These are phyloP conservation scores for Clarireedia hainanense DNA, from an alignment of 2,329 filamentous ascomycete species.

Conservation along the genomic window DNA sequence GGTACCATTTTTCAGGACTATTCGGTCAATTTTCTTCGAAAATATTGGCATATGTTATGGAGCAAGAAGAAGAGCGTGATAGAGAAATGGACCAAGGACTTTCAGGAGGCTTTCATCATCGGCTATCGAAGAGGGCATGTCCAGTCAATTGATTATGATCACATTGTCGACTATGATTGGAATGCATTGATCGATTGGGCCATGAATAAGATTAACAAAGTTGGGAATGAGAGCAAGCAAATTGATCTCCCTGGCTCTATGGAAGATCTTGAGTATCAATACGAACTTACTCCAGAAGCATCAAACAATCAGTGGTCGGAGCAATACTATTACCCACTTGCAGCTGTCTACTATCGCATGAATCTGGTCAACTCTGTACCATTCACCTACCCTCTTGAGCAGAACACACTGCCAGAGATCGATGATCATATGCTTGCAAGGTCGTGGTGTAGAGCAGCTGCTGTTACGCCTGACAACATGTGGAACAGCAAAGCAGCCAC, in stretches of 20 bases:
- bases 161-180: conserved; percentile 63
- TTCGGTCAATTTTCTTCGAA: conserved; percentile 43
- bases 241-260: conserved; percentile 42
- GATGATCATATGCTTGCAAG: conserved; percentile 37
- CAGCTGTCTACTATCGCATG: conserved; percentile 35
- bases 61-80: conserved; percentile 46
- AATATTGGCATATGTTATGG: conserved; percentile 46
- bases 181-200: conserved; percentile 58
- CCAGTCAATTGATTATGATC: conserved; percentile 53
- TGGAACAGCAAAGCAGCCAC: conserved; percentile 43
- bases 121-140: conserved; percentile 59
- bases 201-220: conserved; percentile 31
- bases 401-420: conserved; percentile 12
- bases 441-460: conserved; percentile 54
- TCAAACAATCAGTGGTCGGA: conserved; percentile 24
- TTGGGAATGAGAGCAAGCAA: conserved; percentile 31
- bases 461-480: conserved; percentile 42
- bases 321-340: conserved; percentile 38
- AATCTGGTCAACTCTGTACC: conserved; percentile 36
- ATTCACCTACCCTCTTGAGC: conserved; percentile 31
- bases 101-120: conserved; percentile 56
- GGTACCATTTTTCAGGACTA: conserved; percentile 47
- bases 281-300: conserved; percentile 17
- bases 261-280: conserved; percentile 37
- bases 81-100: conserved; percentile 50